A percentile compares a stretch with the other conserved stretches of the same genome.
Conservation (phyloP, 179 eudicot species). For the Spergularia azorica region DNA sequence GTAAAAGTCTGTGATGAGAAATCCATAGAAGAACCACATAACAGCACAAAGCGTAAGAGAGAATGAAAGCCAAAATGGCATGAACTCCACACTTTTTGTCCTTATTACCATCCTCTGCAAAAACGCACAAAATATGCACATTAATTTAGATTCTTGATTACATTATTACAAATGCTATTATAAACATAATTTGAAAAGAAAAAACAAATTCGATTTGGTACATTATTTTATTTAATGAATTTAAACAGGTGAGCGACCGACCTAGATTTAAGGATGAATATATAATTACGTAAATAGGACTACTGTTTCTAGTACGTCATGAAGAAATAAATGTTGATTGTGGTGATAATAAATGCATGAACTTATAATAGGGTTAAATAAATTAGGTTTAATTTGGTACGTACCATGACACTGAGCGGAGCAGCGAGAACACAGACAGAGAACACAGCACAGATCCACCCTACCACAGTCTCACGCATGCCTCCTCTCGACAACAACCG, state of each 20-base stretch:
- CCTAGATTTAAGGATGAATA: constrained; percentile 10
- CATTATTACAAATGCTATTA: neutral
- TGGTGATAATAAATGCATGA: neutral
- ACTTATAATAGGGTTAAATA: neutral
- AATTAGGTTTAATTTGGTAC: neutral
- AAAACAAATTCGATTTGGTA: neutral
- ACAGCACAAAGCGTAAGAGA: constrained; percentile 69
- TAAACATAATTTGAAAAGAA: neutral
- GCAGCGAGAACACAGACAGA: constrained; percentile 77
- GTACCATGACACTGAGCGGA: constrained; percentile 88
- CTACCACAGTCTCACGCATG: constrained; percentile 48
- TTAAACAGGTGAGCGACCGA: constrained; percentile 4
- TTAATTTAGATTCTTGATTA: neutral
- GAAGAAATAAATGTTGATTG: neutral
- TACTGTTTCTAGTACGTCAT: neutral
- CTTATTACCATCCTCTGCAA: constrained; percentile 71
- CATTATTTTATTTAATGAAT: neutral
- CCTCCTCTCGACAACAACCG: constrained; percentile 30
- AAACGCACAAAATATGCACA: neutral
- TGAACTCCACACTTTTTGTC: constrained; percentile 81
- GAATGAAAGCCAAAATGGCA: constrained; percentile 76
- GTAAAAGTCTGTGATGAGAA: constrained; percentile 56
- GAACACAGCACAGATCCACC: constrained; percentile 81
- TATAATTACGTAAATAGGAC: neutral
- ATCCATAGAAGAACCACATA: constrained; percentile 75